Conservation (phyloP, 352 stramenopile genomes). For the Phytophthora meadii region DNA sequence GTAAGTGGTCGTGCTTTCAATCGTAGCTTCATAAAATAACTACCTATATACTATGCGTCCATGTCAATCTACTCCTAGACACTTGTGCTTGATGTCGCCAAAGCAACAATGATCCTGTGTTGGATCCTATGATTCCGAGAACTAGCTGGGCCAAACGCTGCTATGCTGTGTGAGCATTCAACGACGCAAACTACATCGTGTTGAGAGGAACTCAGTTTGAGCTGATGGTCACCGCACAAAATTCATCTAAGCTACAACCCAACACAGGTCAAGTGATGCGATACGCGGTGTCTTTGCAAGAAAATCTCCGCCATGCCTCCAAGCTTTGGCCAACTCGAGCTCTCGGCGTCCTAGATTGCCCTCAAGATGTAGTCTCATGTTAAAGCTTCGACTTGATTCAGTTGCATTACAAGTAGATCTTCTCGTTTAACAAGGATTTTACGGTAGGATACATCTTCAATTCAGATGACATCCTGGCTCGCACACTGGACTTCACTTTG, state of each 20-base stretch:
- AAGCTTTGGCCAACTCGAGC: not conserved
- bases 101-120: conserved; percentile 4
- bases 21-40: conserved; percentile 37
- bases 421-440: conserved; percentile 9
- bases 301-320: not conserved
- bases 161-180: conserved; percentile 10
- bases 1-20: not conserved
- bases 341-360: conserved; percentile 1
- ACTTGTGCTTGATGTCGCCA: conserved; percentile 6
- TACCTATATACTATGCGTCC: conserved; percentile 25
- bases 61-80: not conserved
- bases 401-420: conserved; percentile 8
- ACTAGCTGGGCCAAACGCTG: not conserved
- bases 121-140: conserved; percentile 6
- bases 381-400: not conserved
- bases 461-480: conserved; percentile 6
- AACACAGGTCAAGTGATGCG: conserved; percentile 3
- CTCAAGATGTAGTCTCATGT: not conserved
- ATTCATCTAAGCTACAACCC: not conserved
- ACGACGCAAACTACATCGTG: not conserved
- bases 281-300: conserved; percentile 10
- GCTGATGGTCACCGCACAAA: not conserved
- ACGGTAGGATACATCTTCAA: conserved; percentile 8
- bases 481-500: not conserved
- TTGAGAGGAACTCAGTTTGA: not conserved